Evolutionary conservation across 768 basidiomycete species (phyloP), one percentile per base, ranked within the genome.

Genomic region (Floccularia luteovirens): DNA sequence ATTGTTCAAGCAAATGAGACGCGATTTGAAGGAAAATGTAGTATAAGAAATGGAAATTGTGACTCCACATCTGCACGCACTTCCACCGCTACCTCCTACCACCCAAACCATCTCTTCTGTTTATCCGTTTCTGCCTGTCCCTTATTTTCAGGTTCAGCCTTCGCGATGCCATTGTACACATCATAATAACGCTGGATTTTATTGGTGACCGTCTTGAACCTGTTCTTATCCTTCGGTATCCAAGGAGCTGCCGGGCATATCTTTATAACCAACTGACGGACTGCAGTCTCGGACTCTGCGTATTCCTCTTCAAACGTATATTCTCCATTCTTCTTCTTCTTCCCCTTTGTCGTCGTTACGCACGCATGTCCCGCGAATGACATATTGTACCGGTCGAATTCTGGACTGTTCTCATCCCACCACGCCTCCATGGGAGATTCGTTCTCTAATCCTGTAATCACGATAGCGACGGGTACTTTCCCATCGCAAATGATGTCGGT

Each of bases 361-460:
- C 64, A 66, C 4, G 63, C 64, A 38, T 63, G 60, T 6, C 53
- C 64, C 23, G 47, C 45, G 36, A 65, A 61, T 28, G 46, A 42
- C 57, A 67, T 60, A 25, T 50, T 52, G 43, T 57, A 49, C 34
- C 11, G 28, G 16, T 43, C 27, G 33, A 64, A 52, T 41, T 57
- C 58, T 28, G 30, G 31, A 28, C 50, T 47, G 39, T 67, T 66
- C 22, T 49, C 43, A 2, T 19, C 16, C 64, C 65, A 66, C 65
- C 64, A 67, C 38, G 48, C 13, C 34, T 35, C 66, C 65, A 66
- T 66, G 45, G 58, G 44, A 43, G 56, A 56, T 23, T 66, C 50
- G 41, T 64, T 57, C 51, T 66, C 64, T 43, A 67, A 37, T 1
- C 64, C 66, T 0, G 62, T 67, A 31, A 66, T 50, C 24, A 64